Evolutionary conservation across 2,329 filamentous ascomycete genomes (phyloP).

Genomic region (Talaromyces rugulosus): DNA sequence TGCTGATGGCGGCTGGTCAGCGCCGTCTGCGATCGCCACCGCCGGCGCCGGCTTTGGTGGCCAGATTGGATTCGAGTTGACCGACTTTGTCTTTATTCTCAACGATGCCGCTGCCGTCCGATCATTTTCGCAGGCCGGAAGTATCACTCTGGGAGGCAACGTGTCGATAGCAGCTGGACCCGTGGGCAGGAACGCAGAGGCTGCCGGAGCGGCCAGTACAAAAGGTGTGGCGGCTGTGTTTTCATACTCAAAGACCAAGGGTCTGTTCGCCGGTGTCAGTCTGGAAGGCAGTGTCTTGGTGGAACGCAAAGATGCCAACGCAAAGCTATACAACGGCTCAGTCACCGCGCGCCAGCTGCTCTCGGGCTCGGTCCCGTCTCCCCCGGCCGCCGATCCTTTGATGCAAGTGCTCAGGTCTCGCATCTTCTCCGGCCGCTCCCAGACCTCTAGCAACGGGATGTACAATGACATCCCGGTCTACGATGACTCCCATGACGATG

Average conservation of each 20-base stretch:
- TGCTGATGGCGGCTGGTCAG: conserved; percentile 46
- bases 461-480: conserved; percentile 95
- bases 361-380: conserved; percentile 70
- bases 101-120: conserved; percentile 87
- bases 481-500: conserved; percentile 74
- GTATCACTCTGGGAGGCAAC: conserved; percentile 89
- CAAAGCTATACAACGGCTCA: conserved; percentile 85
- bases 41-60: conserved; percentile 48
- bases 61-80: conserved; percentile 50
- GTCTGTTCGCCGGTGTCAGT: conserved; percentile 90
- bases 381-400: conserved; percentile 76
- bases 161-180: conserved; percentile 94
- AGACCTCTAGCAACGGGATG: conserved; percentile 58
- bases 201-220: conserved; percentile 86
- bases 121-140: conserved; percentile 89
- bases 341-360: conserved; percentile 80
- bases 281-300: conserved; percentile 90
- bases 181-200: conserved; percentile 90
- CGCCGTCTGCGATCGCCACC: conserved; percentile 47
- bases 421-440: conserved; percentile 67
- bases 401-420: conserved; percentile 81
- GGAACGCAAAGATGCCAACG: conserved; percentile 92
- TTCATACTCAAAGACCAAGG: conserved; percentile 97
- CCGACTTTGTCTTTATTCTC: conserved; percentile 89
- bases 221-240: conserved; percentile 89